Percentiles rank a stretch among this genome's conserved stretches.
These are phyloP conservation scores for Calocybe gambosa DNA, from an alignment of 1,284 basidiomycete species.

Conservation along the genomic window DNA sequence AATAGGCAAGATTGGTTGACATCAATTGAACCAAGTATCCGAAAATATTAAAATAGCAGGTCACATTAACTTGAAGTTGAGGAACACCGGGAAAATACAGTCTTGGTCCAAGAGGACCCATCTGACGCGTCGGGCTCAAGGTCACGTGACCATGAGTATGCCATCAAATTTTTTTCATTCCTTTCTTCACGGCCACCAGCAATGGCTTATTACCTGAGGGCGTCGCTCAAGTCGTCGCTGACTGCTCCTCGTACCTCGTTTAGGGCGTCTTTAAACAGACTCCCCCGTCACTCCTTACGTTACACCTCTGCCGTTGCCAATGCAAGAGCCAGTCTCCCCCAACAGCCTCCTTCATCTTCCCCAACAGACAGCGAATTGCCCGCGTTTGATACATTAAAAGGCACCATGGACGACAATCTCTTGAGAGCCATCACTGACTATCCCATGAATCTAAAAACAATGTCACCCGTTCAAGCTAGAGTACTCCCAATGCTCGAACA, in stretches of 20 bases:
- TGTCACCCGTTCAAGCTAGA: constrained; percentile 83
- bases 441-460: constrained; percentile 70
- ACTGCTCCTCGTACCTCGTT: neutral
- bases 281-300: constrained; percentile 11
- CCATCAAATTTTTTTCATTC: too few relatives aligned
- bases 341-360: neutral
- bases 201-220: too few relatives aligned
- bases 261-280: neutral
- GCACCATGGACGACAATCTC: constrained; percentile 32
- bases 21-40: too few relatives aligned
- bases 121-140: too few relatives aligned
- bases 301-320: constrained; percentile 12
- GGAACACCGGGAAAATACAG: too few relatives aligned
- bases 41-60: too few relatives aligned
- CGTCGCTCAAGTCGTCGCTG: too few relatives aligned
- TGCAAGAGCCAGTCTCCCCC: constrained; percentile 4
- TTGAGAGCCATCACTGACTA: constrained; percentile 58
- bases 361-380: constrained; percentile 14
- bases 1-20: too few relatives aligned
- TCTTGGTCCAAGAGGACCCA: too few relatives aligned
- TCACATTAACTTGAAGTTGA: too few relatives aligned
- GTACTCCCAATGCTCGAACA: constrained; percentile 68
- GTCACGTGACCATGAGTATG: too few relatives aligned
- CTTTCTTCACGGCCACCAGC: too few relatives aligned
- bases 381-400: constrained; percentile 26